Percentiles rank a stretch among this genome's conserved stretches.
These are phyloP conservation scores for Ophiostoma novo-ulmi DNA, from an alignment of 2,329 filamentous ascomycete species.

Conservation along the genomic window DNA sequence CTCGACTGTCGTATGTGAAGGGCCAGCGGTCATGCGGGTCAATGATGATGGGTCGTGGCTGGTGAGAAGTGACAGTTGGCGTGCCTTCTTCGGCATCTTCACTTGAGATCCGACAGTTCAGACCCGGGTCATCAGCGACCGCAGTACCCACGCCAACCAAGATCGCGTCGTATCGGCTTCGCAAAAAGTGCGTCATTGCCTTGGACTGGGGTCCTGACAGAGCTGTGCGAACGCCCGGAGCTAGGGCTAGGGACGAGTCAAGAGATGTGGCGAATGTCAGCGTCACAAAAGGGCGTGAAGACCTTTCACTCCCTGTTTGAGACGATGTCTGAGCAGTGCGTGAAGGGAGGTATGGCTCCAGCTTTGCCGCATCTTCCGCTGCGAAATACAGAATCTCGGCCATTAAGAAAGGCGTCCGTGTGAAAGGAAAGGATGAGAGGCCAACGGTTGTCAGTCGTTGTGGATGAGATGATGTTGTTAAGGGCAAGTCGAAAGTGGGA, in stretches of 20 bases:
- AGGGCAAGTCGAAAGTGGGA: neutral
- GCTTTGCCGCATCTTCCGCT: conserved; percentile 27
- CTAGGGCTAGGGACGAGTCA: conserved; percentile 70
- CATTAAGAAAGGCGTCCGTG: conserved; percentile 19
- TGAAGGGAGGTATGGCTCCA: conserved; percentile 30
- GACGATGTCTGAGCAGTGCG: neutral
- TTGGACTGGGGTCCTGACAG: conserved; percentile 81
- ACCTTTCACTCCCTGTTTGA: neutral
- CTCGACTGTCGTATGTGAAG: conserved; percentile 54
- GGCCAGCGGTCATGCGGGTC: conserved; percentile 75
- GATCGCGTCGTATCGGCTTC: conserved; percentile 76
- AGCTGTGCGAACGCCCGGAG: conserved; percentile 72
- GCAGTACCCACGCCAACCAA: conserved; percentile 81
- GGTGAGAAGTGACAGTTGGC: conserved; percentile 38
- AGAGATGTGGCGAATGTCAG: conserved; percentile 89
- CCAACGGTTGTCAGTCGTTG: neutral
- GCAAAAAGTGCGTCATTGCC: conserved; percentile 88
- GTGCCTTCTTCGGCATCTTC: conserved; percentile 31
- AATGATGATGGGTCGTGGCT: conserved; percentile 76
- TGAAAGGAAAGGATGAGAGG: neutral
- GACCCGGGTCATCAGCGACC: conserved; percentile 73
- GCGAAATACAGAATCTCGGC: conserved; percentile 28
- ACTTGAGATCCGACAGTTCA: conserved; percentile 72
- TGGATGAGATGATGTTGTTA: neutral
- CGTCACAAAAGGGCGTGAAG: conserved; percentile 55